Conservation (phyloP, 805 yeast genomes). For the Myxozyma vanderwaltii region DNA sequence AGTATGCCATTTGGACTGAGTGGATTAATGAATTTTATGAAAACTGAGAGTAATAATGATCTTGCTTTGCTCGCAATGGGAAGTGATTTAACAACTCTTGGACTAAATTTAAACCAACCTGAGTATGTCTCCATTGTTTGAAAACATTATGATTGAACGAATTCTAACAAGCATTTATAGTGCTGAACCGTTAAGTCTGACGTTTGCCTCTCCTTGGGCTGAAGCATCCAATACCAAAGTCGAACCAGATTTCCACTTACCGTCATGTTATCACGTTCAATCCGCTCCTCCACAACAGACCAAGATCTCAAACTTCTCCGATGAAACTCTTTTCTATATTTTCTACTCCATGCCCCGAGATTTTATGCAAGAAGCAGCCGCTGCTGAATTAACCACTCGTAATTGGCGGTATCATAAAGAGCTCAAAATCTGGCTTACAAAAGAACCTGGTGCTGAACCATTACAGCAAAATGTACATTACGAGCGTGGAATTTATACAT, state of each 20-base stretch:
- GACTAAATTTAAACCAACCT: slow-evolving; percentile 57
- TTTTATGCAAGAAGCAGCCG: slow-evolving; percentile 88
- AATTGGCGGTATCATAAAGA: slow-evolving; percentile 98
- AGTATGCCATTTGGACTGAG: slow-evolving; percentile 65
- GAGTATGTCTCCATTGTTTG: slow-evolving; percentile 36
- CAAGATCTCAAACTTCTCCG: slow-evolving; percentile 60
- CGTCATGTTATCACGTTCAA: slow-evolving; percentile 55
- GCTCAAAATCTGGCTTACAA: slow-evolving; percentile 93
- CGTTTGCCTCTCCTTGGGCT: slow-evolving; percentile 91
- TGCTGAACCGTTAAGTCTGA: slow-evolving; percentile 53
- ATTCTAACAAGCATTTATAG: neutral
- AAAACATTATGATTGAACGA: slow-evolving; percentile 17
- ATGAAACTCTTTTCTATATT: slow-evolving; percentile 89
- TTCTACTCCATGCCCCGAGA: slow-evolving; percentile 94
- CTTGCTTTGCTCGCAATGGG: slow-evolving; percentile 71
- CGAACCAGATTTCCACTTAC: slow-evolving; percentile 76
- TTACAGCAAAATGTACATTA: slow-evolving; percentile 76
- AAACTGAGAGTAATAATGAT: slow-evolving; percentile 61
- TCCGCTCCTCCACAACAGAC: slow-evolving; percentile 50
- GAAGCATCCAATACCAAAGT: slow-evolving; percentile 89
- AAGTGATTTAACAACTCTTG: slow-evolving; percentile 67
- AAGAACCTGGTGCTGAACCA: slow-evolving; percentile 88
- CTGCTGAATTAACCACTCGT: slow-evolving; percentile 83
- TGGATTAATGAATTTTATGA: slow-evolving; percentile 61
- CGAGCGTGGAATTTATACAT: slow-evolving; percentile 89